Evolutionary conservation across 352 stramenopile species (phyloP), one percentile per base, ranked within the genome.

Genomic region (Phytophthora sansomeana): DNA sequence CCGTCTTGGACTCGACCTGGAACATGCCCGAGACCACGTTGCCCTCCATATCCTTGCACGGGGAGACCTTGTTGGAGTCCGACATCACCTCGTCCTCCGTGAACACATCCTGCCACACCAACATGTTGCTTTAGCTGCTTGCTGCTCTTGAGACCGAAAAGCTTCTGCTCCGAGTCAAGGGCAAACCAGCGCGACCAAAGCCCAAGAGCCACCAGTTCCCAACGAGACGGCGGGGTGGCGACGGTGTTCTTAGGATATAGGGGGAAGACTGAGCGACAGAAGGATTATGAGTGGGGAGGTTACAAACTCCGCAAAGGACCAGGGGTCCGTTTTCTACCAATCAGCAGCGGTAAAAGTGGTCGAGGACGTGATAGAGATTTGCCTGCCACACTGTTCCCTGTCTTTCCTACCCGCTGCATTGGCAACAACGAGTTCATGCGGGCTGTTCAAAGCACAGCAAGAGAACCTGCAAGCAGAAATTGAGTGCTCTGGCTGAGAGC

Each of bases 41-140:
- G 58, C 80, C 80, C 63, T 77, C 73, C 33, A 71, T 58, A 63
- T 89, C 80, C 68, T 80, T 81, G 63, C 79, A 83, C 39, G 71
- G 67, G 3, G 39, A 17, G 6, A 82, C 69, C 58, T 86, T 86
- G 75, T 78, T 67, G 24, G 77, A 85, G 77, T 89, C 80, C 43
- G 80, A 89, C 69, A 89, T 83, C 11, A 86, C 80, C 70, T 89
- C 80, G 51, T 89, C 80, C 29, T 89, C 78, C 51, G 80, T 89
- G 71, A 89, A 89, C 50, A 89, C 63, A 67, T 89, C 80, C 73
- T 85, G 75, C 80, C 80, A 89, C 59, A 89, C 80, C 67, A 89
- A 78, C 80, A 89, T 89, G 32, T 65, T 72, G 58, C 54, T 41
- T n/a, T 59, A 30, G 41, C 39, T 72, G 36, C 51, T 69, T 69